Evolutionary conservation across 2,329 filamentous ascomycete genomes (phyloP).

Genomic region (Cucurbitaria berberidis): DNA sequence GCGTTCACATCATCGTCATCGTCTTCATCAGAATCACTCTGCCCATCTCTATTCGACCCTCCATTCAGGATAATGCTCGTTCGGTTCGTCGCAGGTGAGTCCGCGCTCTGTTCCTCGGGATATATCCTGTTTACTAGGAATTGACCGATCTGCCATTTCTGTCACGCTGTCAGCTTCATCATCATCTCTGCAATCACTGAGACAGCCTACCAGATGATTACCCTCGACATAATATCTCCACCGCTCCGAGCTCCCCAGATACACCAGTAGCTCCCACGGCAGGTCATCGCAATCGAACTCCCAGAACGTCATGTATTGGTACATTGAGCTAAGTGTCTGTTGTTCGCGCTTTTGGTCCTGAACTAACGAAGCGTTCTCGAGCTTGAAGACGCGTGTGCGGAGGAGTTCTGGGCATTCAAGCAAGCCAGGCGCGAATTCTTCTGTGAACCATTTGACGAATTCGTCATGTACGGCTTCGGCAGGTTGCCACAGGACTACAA

Average conservation of each 20-base stretch:
- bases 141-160: slow-evolving; percentile 19
- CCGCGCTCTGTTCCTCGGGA: slow-evolving; percentile 9
- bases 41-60: slow-evolving; percentile 1
- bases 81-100: slow-evolving; percentile 7
- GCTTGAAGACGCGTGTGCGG: slow-evolving; percentile 17
- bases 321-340: slow-evolving; percentile 4
- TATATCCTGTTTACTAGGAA: slow-evolving; percentile 18
- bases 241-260: slow-evolving; percentile 17
- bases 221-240: slow-evolving; percentile 23
- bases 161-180: not conserved
- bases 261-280: slow-evolving; percentile 24
- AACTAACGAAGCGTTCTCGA: slow-evolving; percentile 15
- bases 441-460: slow-evolving; percentile 17
- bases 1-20: not conserved
- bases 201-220: slow-evolving; percentile 7
- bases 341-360: slow-evolving; percentile 5
- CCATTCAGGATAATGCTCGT: slow-evolving; percentile 8
- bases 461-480: slow-evolving; percentile 11
- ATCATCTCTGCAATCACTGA: not conserved
- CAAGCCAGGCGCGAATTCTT: slow-evolving; percentile 20
- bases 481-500: slow-evolving; percentile 20
- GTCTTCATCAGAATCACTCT: slow-evolving; percentile 4
- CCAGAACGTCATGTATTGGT: slow-evolving; percentile 25
- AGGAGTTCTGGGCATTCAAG: slow-evolving; percentile 20
- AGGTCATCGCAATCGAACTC: slow-evolving; percentile 21